Conservation (phyloP, 306 rosid genomes). For the Sicyos baderoa region DNA sequence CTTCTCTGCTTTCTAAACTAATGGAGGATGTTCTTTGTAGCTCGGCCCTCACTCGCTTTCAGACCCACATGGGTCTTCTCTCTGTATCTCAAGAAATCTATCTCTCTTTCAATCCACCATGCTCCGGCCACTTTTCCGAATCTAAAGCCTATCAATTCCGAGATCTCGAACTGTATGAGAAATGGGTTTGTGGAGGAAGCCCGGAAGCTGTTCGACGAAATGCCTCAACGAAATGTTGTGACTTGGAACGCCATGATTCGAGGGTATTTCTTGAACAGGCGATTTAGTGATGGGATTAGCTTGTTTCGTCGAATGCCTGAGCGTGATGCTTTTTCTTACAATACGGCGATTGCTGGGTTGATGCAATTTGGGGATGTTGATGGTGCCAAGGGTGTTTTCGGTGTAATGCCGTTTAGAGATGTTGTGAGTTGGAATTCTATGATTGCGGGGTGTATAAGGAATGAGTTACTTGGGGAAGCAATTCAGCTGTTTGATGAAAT, state of each 20-base stretch:
- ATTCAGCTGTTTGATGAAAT: conserved; percentile 33
- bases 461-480: conserved; percentile 32
- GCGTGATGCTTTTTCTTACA: conserved; percentile 34
- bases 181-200: conserved; percentile 32
- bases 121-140: not conserved
- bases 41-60: conserved; percentile 16
- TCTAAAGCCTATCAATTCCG: conserved; percentile 39
- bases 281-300: conserved; percentile 17
- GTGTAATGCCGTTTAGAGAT: conserved; percentile 33
- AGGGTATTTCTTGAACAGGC: conserved; percentile 30
- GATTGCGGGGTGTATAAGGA: conserved; percentile 40
- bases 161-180: conserved; percentile 35
- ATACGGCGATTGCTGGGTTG: conserved; percentile 46
- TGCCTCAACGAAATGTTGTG: conserved; percentile 36
- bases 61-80: conserved; percentile 21
- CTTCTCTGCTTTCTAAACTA: not conserved
- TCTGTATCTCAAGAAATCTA: conserved; percentile 5
- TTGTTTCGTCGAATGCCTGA: conserved; percentile 31
- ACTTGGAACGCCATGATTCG: conserved; percentile 48
- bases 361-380: conserved; percentile 42
- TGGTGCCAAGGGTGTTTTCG: conserved; percentile 30
- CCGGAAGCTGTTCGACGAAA: conserved; percentile 39
- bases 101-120: conserved; percentile 20
- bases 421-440: conserved; percentile 46
- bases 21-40: conserved; percentile 36